These are phyloP conservation scores for Lachnum nothofagi DNA, from an alignment of 2,329 filamentous ascomycete species.

Conservation along the genomic window DNA sequence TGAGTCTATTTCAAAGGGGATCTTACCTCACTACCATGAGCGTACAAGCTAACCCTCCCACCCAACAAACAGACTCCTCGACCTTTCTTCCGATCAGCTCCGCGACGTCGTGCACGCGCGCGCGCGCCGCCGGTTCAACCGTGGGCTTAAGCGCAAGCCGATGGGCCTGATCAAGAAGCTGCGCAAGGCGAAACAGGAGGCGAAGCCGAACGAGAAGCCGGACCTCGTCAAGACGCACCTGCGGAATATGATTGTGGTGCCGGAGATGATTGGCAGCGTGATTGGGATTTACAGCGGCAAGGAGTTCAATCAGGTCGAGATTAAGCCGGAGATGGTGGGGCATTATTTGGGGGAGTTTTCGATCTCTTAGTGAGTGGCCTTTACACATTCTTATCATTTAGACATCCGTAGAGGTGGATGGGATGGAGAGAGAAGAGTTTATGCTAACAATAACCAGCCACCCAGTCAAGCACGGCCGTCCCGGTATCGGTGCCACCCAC, in stretches of 20 bases:
- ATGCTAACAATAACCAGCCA: slow-evolving; percentile 65
- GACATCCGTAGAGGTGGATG: no score
- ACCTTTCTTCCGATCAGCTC: slow-evolving; percentile 97
- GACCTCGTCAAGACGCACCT: slow-evolving; percentile 99
- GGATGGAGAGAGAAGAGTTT: neutral
- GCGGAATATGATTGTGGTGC: slow-evolving; percentile 99
- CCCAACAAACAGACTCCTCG: slow-evolving; percentile 70
- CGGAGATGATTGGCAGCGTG: slow-evolving; percentile 99
- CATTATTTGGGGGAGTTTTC: slow-evolving; percentile 99
- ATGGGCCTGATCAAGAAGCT: slow-evolving; percentile 99
- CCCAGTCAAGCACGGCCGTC: slow-evolving; percentile 99
- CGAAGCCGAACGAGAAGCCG: slow-evolving; percentile 99
- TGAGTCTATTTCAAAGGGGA: slow-evolving; percentile 34
- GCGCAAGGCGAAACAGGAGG: slow-evolving; percentile 98
- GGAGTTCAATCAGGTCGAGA: slow-evolving; percentile 99
- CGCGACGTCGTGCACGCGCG: slow-evolving; percentile 99
- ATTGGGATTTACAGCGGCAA: slow-evolving; percentile 99
- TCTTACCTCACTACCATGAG: slow-evolving; percentile 10
- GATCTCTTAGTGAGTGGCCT: slow-evolving; percentile 90
- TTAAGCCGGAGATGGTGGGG: slow-evolving; percentile 99
- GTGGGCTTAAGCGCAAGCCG: slow-evolving; percentile 98
- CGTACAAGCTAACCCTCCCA: slow-evolving; percentile 32
- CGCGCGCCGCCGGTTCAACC: slow-evolving; percentile 98
- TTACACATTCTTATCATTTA: neutral
- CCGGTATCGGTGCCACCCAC: slow-evolving; percentile 99